Percentiles rank a stretch among this genome's conserved stretches.
These are phyloP conservation scores for Globisporangium okanoganense DNA, from an alignment of 352 stramenopile species.

Conservation along the genomic window DNA sequence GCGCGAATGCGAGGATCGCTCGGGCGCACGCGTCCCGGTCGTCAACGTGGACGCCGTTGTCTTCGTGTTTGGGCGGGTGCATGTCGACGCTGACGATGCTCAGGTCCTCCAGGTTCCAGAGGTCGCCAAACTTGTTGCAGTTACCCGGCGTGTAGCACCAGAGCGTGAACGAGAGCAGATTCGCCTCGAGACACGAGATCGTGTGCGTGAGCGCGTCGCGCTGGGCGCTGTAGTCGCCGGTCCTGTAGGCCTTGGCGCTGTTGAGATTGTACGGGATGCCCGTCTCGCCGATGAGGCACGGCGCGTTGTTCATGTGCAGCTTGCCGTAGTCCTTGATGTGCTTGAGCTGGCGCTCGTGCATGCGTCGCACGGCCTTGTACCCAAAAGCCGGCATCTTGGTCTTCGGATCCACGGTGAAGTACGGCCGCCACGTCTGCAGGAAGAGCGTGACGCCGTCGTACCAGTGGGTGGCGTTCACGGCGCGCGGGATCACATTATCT, in stretches of 20 bases:
- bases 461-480: constrained; percentile 88
- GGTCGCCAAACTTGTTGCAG: constrained; percentile 67
- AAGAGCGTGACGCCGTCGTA: constrained; percentile 91
- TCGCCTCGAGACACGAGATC: constrained; percentile 65
- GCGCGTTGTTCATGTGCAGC: constrained; percentile 56
- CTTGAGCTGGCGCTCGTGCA: constrained; percentile 56
- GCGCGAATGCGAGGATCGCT: constrained; percentile 56
- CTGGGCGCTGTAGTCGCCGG: constrained; percentile 47
- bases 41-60: constrained; percentile 9
- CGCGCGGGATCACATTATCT: constrained; percentile 43
- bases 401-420: constrained; percentile 69
- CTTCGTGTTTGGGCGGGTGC: constrained; percentile 1
- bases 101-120: constrained; percentile 87
- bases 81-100: constrained; percentile 62
- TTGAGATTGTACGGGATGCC: constrained; percentile 77
- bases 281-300: constrained; percentile 66
- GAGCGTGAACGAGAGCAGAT: constrained; percentile 81
- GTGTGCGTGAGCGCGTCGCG: constrained; percentile 73
- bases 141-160: constrained; percentile 90
- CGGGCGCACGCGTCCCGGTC: constrained; percentile 39
- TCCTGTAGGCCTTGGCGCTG: constrained; percentile 32
- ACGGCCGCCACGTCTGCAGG: constrained; percentile 55
- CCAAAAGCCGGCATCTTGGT: constrained; percentile 71
- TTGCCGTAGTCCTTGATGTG: constrained; percentile 51
- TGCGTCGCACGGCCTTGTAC: constrained; percentile 38